Evolutionary conservation across 495 filamentous ascomycete species (phyloP).

Genomic region (Lentithecium fluviatile): DNA sequence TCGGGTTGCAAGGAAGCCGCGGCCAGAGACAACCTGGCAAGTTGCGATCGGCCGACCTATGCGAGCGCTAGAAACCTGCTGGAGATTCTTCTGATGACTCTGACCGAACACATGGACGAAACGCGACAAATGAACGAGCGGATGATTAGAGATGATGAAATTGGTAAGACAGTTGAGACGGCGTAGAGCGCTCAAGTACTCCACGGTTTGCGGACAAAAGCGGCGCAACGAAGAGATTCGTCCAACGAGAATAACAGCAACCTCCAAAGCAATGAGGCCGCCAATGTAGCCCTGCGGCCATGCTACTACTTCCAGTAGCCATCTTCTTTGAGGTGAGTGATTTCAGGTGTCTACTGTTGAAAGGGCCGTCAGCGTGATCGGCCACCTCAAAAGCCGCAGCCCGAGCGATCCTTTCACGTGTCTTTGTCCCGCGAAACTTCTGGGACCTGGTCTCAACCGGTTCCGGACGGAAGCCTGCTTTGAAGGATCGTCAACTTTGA

Average conservation of each 20-base stretch:
- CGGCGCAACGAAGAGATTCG: background rate
- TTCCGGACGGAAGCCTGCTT: background rate
- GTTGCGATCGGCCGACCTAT: no score
- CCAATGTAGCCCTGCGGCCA: background rate
- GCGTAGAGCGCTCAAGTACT: background rate
- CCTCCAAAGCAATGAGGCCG: background rate
- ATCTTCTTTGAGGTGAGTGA: no score
- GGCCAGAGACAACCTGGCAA: background rate
- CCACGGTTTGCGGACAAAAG: background rate
- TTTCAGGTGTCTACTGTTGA: no score
- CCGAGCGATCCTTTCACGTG: background rate
- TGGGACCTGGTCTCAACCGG: background rate
- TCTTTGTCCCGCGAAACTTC: background rate
- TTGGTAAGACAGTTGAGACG: background rate
- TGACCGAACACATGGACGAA: background rate
- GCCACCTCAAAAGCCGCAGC: background rate
- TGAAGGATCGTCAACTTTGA: background rate
- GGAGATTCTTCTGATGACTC: background rate
- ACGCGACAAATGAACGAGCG: background rate
- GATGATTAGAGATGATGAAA: background rate
- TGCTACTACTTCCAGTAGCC: no score
- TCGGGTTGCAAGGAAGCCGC: slow-evolving; percentile 6
- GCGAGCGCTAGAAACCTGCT: background rate
- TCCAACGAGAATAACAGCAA: no score
- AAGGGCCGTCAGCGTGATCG: no score